Evolutionary conservation across 164 flowering plant species (phyloP), one percentile per base, ranked within the genome.

Genomic region (Magnolia kwangsiensis): DNA sequence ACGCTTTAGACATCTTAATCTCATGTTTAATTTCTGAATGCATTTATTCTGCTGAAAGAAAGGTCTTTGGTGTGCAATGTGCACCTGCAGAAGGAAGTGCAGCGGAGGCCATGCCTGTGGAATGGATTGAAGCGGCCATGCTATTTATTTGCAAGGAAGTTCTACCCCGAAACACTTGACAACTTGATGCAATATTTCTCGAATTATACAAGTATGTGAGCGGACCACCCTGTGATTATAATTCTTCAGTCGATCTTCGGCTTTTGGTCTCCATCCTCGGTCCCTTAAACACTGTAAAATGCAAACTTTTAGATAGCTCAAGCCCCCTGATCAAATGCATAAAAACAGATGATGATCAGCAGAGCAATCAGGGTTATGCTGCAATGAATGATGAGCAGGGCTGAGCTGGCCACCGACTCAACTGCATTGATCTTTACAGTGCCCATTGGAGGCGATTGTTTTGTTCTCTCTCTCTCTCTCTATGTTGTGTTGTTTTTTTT

Each of bases 141-240:
- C 73, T 92, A 88, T 83, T 80, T 92, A 61, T 92, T 92, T 78
- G 95, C 92, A 1, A 85, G 95, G 76, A 92, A 92, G 73, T 92
- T 92, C 82, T 75, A 85, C 74, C 93, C 93, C 2, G 92, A 90
- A 71, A 67, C 95, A 67, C 76, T 88, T 1, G 86, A 89, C 69
- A 84, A 78, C 45, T 77, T 92, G 86, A 50, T 92, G 85, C 75
- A 83, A 14, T 82, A 82, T 27, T 86, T 92, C 86, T 85, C 95
- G 79, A 89, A 92, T 74, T 89, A 84, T 72, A 86, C 93, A 49
- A 37, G 81, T 24, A 71, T 82, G 78, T 85, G 85, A 87, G 80
- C 58, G 72, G 76, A 64, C 76, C 55, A 55, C 50, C 72, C 69
- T 58, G 69, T 76, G 75, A 79, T 69, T 80, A 74, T 69, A 74